phyloP scores from a whole-genome alignment of 306 rosid genomes.

The Lablab purpureus region DNA sequence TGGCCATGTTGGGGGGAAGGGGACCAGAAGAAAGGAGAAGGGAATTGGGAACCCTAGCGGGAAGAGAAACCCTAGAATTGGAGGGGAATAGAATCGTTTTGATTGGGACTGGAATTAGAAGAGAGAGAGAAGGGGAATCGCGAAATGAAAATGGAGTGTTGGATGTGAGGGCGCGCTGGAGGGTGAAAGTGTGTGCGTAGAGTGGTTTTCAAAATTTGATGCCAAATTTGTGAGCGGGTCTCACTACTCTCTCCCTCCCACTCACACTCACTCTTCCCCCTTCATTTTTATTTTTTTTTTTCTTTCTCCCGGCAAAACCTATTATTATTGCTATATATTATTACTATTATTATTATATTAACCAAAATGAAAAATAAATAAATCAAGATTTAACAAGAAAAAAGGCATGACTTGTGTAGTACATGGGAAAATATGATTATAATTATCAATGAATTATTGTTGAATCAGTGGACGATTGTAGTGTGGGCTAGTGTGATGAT shows the following conservation, averaged over 20 bases:
- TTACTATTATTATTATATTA: background rate
- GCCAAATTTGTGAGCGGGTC: conserved; percentile 63
- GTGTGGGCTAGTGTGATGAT: no score
- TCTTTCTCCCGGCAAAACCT: conserved; percentile 48
- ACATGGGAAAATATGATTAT: no score
- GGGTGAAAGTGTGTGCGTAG: background rate
- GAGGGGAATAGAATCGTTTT: conserved; percentile 8
- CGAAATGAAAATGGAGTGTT: conserved; percentile 33
- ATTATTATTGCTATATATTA: no score
- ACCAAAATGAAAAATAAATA: background rate
- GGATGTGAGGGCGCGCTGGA: conserved; percentile 52
- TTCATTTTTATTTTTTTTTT: background rate
- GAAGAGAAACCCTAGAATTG: conserved; percentile 55
- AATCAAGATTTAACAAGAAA: background rate
- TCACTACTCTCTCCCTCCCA: background rate
- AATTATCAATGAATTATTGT: no score
- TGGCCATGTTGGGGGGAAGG: conserved; percentile 58
- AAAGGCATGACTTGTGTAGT: no score
- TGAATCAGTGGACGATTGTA: no score
- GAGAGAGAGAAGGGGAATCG: conserved; percentile 33
- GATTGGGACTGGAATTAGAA: conserved; percentile 9
- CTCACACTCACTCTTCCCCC: background rate
- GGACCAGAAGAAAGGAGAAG: background rate
- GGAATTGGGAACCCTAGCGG: conserved; percentile 47
- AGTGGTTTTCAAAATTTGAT: conserved; percentile 62